These are phyloP conservation scores for Exophiala phaeomuriformis DNA, from an alignment of 2,329 filamentous ascomycete genomes.

Conservation along the genomic window DNA sequence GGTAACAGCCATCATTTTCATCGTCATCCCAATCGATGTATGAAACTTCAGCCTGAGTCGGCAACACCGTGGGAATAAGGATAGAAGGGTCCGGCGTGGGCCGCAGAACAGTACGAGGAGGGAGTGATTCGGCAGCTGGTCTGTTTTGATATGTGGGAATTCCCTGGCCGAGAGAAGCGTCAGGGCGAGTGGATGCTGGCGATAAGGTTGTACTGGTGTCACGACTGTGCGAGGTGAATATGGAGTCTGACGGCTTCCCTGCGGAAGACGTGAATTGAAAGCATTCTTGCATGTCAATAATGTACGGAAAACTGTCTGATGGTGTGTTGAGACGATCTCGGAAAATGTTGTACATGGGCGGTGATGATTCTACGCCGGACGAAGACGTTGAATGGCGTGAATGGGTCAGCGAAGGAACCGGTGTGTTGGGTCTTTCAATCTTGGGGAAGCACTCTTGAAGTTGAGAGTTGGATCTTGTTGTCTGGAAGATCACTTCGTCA, in stretches of 20 bases:
- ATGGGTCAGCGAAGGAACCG: slow-evolving; percentile 18
- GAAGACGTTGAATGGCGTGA: slow-evolving; percentile 10
- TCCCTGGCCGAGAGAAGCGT: neutral
- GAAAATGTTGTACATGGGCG: neutral
- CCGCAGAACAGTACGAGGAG: neutral
- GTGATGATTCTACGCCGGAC: neutral
- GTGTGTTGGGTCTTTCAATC: slow-evolving; percentile 7
- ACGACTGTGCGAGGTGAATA: too few relatives aligned
- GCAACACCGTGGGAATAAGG: neutral
- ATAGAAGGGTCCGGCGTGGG: neutral
- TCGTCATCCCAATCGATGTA: slow-evolving; percentile 24
- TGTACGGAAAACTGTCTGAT: neutral
- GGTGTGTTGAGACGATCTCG: neutral
- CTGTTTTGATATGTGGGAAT: neutral
- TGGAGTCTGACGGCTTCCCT: too few relatives aligned
- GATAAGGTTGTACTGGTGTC: neutral
- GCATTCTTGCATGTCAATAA: neutral
- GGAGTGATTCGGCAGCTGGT: neutral
- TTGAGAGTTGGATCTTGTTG: neutral
- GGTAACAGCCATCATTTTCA: neutral
- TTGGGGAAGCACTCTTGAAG: slow-evolving; percentile 3
- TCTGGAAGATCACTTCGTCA: neutral
- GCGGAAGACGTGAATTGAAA: too few relatives aligned
- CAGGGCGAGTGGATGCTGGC: neutral
- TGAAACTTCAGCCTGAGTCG: slow-evolving; percentile 12